Base-by-base conservation (phyloP, 192 early-diverging fungal genomes). In the Coemansia sp. region DNA sequence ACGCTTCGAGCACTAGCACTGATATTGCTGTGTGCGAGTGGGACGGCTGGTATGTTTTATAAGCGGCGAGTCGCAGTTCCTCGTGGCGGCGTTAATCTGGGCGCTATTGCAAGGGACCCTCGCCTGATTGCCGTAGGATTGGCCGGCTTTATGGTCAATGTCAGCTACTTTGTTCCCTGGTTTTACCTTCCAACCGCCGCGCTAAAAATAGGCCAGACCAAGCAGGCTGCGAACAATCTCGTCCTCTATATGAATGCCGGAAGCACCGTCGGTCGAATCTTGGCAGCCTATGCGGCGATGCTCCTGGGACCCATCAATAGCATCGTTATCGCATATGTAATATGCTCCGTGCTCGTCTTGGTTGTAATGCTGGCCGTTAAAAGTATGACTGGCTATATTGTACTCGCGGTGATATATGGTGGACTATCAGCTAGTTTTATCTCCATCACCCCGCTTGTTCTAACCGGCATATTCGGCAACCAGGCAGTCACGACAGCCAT, bases 151-250 rank as follows among this genome's bases (percentile, higher is more conserved):
- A 71, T 70, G 63, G 77, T 79, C 11, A 79, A 79, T 36, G 40
- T 67, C 21, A 68, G 77, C 65, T 74, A 74, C 39, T 79, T 65
- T 70, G 61, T 79, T 21, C 70, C 65, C 0, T 79, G 67, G 64
- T 79, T 70, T 59, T 79, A 79, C 46, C 72, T 79, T 29, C 77
- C 77, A 39, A 79, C 77, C 13, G 77, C 77, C 34, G 77, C 77
- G 6, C 59, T 79, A 27, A 66, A 71, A 39, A 59, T 71, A 10
- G 72, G 77, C 14, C 72, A 79, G 46, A 68, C 68, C 27, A 66
- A 69, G n/a, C 71, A 79, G 24, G 77, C 71, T 10, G 67, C 72
- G 42, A 79, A 70, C 37, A 74, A 70, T 63, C 48, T 79, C 3
- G 54, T 74, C 2, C 31, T 79, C 9, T 79, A 71, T 33, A 79